A percentile compares a stretch with the other conserved stretches of the same genome.
These are phyloP conservation scores for Thraustochytrium striatum DNA, from an alignment of 352 stramenopile species.

Conservation along the genomic window DNA sequence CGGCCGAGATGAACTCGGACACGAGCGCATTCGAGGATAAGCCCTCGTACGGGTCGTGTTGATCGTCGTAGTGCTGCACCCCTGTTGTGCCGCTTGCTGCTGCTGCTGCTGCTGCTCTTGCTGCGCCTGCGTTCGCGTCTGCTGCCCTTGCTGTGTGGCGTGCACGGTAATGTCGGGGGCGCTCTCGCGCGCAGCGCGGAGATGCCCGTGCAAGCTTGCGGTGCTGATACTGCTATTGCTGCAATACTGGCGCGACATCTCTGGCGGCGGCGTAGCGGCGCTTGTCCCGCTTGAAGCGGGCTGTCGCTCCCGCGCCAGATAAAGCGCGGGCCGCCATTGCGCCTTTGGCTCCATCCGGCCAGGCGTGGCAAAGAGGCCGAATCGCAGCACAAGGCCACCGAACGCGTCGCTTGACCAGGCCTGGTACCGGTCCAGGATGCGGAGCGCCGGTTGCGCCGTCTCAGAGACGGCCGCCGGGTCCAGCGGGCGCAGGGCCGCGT, in stretches of 20 bases:
- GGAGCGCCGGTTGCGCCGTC: constrained; percentile 17
- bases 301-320: no score
- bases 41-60: not conserved
- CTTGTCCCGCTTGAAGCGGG: no score
- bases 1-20: no score
- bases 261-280: no score
- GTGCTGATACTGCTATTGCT: no score
- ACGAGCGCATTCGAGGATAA: no score
- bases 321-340: no score
- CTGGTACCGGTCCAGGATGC: constrained; percentile 32
- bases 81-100: not conserved
- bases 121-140: not conserved
- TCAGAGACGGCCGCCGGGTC: not conserved
- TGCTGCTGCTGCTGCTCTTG: not conserved
- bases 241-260: no score
- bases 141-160: not conserved
- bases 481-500: constrained; percentile 15
- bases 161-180: no score
- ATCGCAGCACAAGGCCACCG: constrained; percentile 12
- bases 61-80: not conserved
- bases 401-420: not conserved
- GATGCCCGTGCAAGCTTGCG: no score
- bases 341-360: no score
- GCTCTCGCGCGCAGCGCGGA: no score
- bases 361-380: constrained; percentile 28